Conservation (phyloP, 2,329 filamentous ascomycete species). For the Volutella citrinella region DNA sequence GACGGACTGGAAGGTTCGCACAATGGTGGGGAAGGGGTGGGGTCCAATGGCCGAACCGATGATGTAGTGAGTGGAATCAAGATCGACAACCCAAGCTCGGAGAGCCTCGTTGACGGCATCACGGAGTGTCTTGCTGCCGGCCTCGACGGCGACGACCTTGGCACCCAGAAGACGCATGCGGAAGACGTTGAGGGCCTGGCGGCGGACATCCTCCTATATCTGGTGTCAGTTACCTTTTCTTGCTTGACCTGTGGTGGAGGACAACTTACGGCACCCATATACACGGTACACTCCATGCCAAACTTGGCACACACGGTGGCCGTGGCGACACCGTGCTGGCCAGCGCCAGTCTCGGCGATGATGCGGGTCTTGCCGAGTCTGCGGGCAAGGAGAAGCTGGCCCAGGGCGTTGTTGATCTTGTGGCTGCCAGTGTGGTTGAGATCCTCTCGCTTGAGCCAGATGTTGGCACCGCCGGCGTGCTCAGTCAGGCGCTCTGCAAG, state of each 20-base stretch:
- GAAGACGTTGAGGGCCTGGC: conserved; percentile 97
- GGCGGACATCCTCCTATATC: conserved; percentile 79
- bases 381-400: conserved; percentile 83
- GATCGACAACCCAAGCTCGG: conserved; percentile 87
- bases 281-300: conserved; percentile 95
- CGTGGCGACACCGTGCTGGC: conserved; percentile 96
- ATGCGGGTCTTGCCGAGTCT: conserved; percentile 93
- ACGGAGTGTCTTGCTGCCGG: conserved; percentile 77
- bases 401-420: conserved; percentile 99
- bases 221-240: conserved; percentile 17
- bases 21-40: conserved; percentile 96
- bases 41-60: conserved; percentile 97
- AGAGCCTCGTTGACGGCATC: conserved; percentile 95
- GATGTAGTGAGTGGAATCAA: conserved; percentile 95
- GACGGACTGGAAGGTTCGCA: conserved; percentile 94
- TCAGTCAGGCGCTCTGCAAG: conserved; percentile 84
- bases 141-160: conserved; percentile 87
- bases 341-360: conserved; percentile 95
- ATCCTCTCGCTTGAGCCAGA: conserved; percentile 98
- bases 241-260: not conserved
- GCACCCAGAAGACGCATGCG: conserved; percentile 95
- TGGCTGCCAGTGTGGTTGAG: conserved; percentile 97
- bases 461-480: conserved; percentile 85
- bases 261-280: conserved; percentile 76
- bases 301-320: conserved; percentile 98